These are phyloP conservation scores for Arthrobotrys musiformis DNA, from an alignment of 2,329 filamentous ascomycete genomes.

Conservation along the genomic window DNA sequence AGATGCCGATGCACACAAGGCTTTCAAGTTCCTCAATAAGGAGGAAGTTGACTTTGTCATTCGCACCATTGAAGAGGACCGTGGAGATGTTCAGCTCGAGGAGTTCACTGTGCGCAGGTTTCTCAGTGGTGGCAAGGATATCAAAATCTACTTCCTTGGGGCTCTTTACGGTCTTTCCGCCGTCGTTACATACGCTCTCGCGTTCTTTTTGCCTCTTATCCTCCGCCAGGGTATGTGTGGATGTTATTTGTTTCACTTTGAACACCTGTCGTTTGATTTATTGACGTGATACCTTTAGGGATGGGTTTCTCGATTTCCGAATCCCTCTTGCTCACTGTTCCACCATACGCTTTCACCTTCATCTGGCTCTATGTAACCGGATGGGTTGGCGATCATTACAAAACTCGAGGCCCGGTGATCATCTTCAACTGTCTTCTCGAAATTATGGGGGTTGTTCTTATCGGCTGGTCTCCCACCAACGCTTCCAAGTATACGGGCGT, in stretches of 20 bases:
- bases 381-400: slow-evolving; percentile 75
- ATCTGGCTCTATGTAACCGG: slow-evolving; percentile 71
- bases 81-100: slow-evolving; percentile 66
- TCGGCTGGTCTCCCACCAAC: slow-evolving; percentile 72
- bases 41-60: slow-evolving; percentile 64
- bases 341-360: slow-evolving; percentile 74
- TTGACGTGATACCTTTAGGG: slow-evolving; percentile 59
- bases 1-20: slow-evolving; percentile 66
- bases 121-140: slow-evolving; percentile 65
- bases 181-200: slow-evolving; percentile 78
- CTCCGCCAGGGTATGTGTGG: slow-evolving; percentile 66
- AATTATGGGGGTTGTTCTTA: slow-evolving; percentile 76
- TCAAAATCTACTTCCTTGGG: slow-evolving; percentile 62
- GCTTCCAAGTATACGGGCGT: slow-evolving; percentile 77
- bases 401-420: slow-evolving; percentile 74
- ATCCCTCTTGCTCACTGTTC: slow-evolving; percentile 77
- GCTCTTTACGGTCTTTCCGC: slow-evolving; percentile 74
- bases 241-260: too few species aligned
- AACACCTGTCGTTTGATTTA: too few species aligned
- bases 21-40: slow-evolving; percentile 66
- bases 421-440: slow-evolving; percentile 73
- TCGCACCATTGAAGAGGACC: slow-evolving; percentile 68
- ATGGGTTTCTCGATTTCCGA: slow-evolving; percentile 74
- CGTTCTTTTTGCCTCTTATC: slow-evolving; percentile 82
- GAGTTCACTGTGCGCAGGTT: slow-evolving; percentile 73